Evolutionary conservation across 2,329 filamentous ascomycete species (phyloP).

Genomic region (Monosporascus ibericus): DNA sequence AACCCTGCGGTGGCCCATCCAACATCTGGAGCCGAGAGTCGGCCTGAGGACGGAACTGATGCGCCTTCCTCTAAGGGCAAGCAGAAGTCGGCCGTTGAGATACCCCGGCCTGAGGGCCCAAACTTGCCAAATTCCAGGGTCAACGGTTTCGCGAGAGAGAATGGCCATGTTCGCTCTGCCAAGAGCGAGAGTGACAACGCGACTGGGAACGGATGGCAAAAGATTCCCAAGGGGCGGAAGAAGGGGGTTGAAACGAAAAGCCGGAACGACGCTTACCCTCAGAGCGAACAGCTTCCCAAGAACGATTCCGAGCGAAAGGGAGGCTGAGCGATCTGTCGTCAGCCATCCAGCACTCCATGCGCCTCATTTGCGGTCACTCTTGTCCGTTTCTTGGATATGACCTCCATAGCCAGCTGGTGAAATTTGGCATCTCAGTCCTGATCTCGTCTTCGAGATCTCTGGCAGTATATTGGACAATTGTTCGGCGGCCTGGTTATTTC

Average conservation of each 20-base stretch:
- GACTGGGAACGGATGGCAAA: slow-evolving; percentile 50
- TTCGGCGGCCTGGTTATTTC: slow-evolving; percentile 15
- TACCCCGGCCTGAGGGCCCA: slow-evolving; percentile 15
- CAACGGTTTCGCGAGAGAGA: slow-evolving; percentile 38
- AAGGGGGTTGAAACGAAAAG: slow-evolving; percentile 45
- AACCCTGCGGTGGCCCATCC: slow-evolving; percentile 14
- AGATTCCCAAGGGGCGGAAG: slow-evolving; percentile 48
- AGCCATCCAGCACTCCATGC: neutral
- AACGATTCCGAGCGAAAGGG: slow-evolving; percentile 58
- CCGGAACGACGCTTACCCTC: slow-evolving; percentile 32
- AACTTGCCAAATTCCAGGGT: slow-evolving; percentile 24
- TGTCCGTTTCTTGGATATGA: slow-evolving; percentile 22
- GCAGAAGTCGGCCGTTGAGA: slow-evolving; percentile 20
- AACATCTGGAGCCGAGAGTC: slow-evolving; percentile 6
- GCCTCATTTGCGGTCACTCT: slow-evolving; percentile 5
- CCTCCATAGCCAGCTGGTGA: slow-evolving; percentile 5
- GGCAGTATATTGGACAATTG: slow-evolving; percentile 17
- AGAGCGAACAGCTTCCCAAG: slow-evolving; percentile 50
- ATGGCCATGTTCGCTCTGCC: slow-evolving; percentile 46
- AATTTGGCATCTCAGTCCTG: slow-evolving; percentile 4
- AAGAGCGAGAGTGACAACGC: slow-evolving; percentile 46
- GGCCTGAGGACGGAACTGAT: slow-evolving; percentile 15
- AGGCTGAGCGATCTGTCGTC: slow-evolving; percentile 36
- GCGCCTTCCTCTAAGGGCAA: slow-evolving; percentile 16
- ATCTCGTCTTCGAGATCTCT: slow-evolving; percentile 16